Evolutionary conservation across 495 filamentous ascomycete species (phyloP), one percentile per base, ranked within the genome.

Genomic region (Haplographium delicatum): DNA sequence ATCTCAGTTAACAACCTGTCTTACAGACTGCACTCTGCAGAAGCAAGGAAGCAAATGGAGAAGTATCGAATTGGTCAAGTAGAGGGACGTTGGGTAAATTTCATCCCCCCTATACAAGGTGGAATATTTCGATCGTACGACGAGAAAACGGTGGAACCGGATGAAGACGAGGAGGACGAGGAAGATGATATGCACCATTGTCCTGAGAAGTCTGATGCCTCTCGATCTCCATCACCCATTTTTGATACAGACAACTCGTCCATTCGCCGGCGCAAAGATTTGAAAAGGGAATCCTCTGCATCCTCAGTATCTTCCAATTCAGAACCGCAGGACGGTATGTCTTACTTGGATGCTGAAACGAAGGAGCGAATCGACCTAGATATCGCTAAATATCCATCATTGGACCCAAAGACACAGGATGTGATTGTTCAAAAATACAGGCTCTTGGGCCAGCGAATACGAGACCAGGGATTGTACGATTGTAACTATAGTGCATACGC

Each of bases 81-180:
- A 35, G 78, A 91, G 60, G 89, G 87, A 24, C 73, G 68, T 48
- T 98, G 93, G 93, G 69, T 73, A 46, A 96, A 96, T 64, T 95
- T 96, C 66, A 61, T 86, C 5, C 91, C 93, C 15, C 93, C 93
- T 5, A 88, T 98, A 41, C 94, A 97, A 64, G 91, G 91, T 44
- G 93, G 93, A 22, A 79, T 72, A 54, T 97, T 95, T 67, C 80
- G 87, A 54, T 66, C 70, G 3, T 77, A 79, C 47, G 58, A 62
- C 18, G 69, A 79, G 45, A 57, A 61, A 26, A 43, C 43, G 6
- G 47, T 60, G 26, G 65, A 72, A 9, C 66, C 72, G 25, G 52
- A 60, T 0, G 68, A 64, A 16, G 61, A 62, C 11, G 56, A 62
- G 13, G n/a, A n/a, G 25, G 52, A 60, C 0, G 68, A 64, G 16